phyloP scores from a whole-genome alignment of 106 monocot species.

The Dactylorhiza incarnata region DNA sequence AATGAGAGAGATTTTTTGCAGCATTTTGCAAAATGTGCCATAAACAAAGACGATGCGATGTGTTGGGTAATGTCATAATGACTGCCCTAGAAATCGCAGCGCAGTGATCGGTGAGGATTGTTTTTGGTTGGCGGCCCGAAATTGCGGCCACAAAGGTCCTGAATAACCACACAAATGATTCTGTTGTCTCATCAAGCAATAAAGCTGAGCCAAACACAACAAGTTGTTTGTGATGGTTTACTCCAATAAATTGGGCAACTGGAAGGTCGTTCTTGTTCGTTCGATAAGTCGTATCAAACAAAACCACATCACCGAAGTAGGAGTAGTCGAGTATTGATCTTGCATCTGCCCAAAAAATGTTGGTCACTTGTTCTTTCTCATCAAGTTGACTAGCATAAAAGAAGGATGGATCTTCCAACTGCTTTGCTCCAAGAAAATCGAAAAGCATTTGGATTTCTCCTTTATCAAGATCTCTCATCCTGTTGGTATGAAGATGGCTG shows the following conservation, averaged over 20 bases:
- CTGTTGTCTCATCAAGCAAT: conserved; percentile 49
- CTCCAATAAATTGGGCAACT: conserved; percentile 51
- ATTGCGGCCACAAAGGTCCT: conserved; percentile 42
- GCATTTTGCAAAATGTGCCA: conserved; percentile 50
- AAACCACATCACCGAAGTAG: conserved; percentile 60
- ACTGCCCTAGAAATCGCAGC: conserved; percentile 22
- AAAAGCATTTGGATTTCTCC: conserved; percentile 52
- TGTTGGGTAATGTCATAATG: conserved; percentile 15
- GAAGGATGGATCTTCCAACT: conserved; percentile 47
- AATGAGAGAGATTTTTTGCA: conserved; percentile 21
- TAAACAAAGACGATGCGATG: conserved; percentile 38
- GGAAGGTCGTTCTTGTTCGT: conserved; percentile 30
- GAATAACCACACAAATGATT: conserved; percentile 66
- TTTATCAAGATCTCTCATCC: conserved; percentile 48
- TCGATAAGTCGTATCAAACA: conserved; percentile 50
- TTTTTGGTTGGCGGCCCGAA: conserved; percentile 39
- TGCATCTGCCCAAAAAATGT: conserved; percentile 65
- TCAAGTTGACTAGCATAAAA: conserved; percentile 60
- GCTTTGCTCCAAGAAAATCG: conserved; percentile 41
- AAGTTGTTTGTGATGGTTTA: conserved; percentile 60
- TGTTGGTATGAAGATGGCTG: conserved; percentile 30
- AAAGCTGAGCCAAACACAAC: conserved; percentile 52
- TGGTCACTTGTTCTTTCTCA: conserved; percentile 39
- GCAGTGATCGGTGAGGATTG: conserved; percentile 40
- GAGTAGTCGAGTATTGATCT: conserved; percentile 39